Base-by-base conservation (phyloP, 1,139 yeast genomes). In the Suhomyces terraborum region DNA sequence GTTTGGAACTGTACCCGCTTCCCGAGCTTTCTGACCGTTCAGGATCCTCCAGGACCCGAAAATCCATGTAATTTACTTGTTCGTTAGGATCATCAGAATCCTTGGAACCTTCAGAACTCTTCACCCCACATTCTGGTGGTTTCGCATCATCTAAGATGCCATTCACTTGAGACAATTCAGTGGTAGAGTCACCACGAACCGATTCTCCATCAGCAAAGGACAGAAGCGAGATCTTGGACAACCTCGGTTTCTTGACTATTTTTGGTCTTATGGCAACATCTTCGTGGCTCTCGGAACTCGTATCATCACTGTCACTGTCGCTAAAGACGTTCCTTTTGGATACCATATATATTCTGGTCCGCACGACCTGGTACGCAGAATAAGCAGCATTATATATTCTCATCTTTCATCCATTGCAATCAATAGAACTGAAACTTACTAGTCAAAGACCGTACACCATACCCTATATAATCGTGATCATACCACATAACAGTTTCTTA, bases 241-340 rank as follows among this genome's bases (percentile, higher is more conserved):
- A 13, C 29, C 22, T 32, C 18, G 33, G 28, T 13, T 10, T 16
- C 31, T 26, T 26, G 6, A 9, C n/a, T n/a, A n/a, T n/a, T n/a
- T n/a, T n/a, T 6, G 7, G 9, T n/a, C 25, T 10, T 10, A 14
- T 10, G 14, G 13, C 14, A 12, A 23, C 42, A 5, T 39, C 47
- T 10, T 41, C 47, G 3, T 42, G 44, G 13, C 36, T 33, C 6
- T 35, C 25, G 17, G 35, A 42, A 12, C n/a, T n/a, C n/a, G n/a
- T n/a, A n/a, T n/a, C n/a, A n/a, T 41, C 32, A 10, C 22, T 45
- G 32, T 45, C 46, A 10, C 36, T n/a, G 13, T 18, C 13, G 12
- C 29, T 53, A 39, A 52, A 50, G 19, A 49, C 46, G 38, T 47
- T 49, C 20, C 44, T 40, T 30, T 46, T 49, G 43, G n/a, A n/a